These are phyloP conservation scores for Teunomyces funiuensis DNA, from an alignment of 805 yeast species.

Conservation along the genomic window DNA sequence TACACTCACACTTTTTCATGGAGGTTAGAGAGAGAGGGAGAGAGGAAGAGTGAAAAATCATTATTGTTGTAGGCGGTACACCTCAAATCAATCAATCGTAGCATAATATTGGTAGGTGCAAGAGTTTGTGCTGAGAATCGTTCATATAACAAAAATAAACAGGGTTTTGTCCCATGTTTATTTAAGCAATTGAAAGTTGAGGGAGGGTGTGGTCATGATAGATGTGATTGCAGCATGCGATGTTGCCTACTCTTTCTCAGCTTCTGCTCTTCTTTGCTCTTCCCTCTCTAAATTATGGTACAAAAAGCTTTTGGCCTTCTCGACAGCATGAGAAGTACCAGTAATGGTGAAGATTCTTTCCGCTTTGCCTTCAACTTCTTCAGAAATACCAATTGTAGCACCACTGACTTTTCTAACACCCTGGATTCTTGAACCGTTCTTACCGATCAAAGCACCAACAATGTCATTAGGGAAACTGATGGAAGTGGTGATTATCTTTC, in stretches of 20 bases:
- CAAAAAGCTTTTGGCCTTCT: slow-evolving; percentile 57
- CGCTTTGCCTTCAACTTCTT: slow-evolving; percentile 61
- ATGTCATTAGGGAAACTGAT: slow-evolving; percentile 71
- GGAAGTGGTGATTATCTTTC: slow-evolving; percentile 33
- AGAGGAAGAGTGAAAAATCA: not conserved
- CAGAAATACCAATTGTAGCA: slow-evolving; percentile 74
- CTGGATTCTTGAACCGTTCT: slow-evolving; percentile 80
- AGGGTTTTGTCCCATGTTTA: not conserved
- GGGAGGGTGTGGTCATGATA: not conserved
- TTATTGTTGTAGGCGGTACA: not conserved
- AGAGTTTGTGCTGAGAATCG: no score
- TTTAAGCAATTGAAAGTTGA: not conserved
- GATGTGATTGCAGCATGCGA: not conserved
- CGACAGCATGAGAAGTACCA: slow-evolving; percentile 57
- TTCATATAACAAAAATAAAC: not conserved
- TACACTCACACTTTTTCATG: not conserved
- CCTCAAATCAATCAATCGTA: slow-evolving; percentile 1
- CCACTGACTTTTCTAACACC: slow-evolving; percentile 79
- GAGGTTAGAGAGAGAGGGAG: not conserved
- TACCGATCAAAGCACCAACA: slow-evolving; percentile 90
- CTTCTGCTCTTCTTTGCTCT: slow-evolving; percentile 41
- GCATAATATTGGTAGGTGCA: not conserved
- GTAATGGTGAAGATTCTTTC: slow-evolving; percentile 71
- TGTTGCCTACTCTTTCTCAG: slow-evolving; percentile 7
- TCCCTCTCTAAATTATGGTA: slow-evolving; percentile 60